Conservation (phyloP, 306 rosid genomes). For the Adenanthera pavonina region DNA sequence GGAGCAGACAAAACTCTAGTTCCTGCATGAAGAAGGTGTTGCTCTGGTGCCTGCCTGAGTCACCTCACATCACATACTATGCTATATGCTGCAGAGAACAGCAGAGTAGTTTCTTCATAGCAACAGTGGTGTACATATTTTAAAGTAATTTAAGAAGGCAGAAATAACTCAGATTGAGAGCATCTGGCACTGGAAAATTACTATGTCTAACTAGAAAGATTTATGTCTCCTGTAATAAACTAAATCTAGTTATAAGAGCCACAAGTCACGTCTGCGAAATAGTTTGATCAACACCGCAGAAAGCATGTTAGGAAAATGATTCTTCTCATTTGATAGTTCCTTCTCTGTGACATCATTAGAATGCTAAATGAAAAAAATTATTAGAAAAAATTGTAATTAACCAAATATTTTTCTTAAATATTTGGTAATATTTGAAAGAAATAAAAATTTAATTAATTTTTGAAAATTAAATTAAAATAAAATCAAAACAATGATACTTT, state of each 20-base stretch:
- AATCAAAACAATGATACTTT: background rate
- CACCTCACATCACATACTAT: background rate
- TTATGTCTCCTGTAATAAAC: background rate
- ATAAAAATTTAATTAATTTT: background rate
- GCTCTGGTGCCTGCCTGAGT: constrained; percentile 49
- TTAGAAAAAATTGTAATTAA: background rate
- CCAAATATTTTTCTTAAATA: background rate
- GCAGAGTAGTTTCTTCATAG: background rate
- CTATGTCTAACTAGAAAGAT: background rate
- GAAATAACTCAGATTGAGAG: background rate
- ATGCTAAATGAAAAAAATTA: background rate
- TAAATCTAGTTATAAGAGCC: background rate
- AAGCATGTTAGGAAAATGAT: background rate
- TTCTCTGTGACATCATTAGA: background rate
- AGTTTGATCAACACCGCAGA: background rate
- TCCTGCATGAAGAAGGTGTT: constrained; percentile 46
- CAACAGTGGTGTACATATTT: background rate
- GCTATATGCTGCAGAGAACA: background rate
- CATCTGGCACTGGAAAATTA: background rate
- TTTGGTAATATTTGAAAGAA: background rate
- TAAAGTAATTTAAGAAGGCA: background rate
- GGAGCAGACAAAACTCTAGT: constrained; percentile 44
- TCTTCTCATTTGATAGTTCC: background rate
- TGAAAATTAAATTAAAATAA: background rate
- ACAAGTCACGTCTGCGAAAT: background rate